These are phyloP conservation scores for Mayamaea pseudoterrestris DNA, from an alignment of 108 stramenopile species.

Conservation along the genomic window DNA sequence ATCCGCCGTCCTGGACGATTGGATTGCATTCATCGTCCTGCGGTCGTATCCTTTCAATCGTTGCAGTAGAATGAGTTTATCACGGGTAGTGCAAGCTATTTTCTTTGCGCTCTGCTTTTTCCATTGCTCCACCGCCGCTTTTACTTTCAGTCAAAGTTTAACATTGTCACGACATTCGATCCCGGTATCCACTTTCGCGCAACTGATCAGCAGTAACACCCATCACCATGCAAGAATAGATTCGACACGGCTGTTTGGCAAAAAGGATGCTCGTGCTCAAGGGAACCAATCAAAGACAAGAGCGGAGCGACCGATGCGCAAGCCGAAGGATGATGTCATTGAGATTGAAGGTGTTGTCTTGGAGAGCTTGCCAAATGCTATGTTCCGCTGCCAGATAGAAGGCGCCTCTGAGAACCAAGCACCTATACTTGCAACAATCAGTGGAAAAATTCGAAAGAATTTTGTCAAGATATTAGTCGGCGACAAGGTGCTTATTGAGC, in stretches of 20 bases:
- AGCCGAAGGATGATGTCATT: slow-evolving; percentile 85
- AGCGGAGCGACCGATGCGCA: slow-evolving; percentile 39
- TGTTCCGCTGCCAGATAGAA: slow-evolving; percentile 82
- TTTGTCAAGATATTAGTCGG: slow-evolving; percentile 89
- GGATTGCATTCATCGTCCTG: too few relatives aligned
- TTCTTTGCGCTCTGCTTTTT: too few relatives aligned
- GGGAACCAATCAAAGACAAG: slow-evolving; percentile 64
- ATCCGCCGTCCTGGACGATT: too few relatives aligned
- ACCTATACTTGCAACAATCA: slow-evolving; percentile 80
- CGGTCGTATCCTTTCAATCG: too few relatives aligned
- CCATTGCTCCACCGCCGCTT: too few relatives aligned
- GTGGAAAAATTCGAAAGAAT: slow-evolving; percentile 88
- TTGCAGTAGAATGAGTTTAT: too few relatives aligned
- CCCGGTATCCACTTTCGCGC: too few relatives aligned
- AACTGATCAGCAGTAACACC: too few relatives aligned
- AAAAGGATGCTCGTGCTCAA: slow-evolving; percentile 63
- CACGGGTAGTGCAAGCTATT: too few relatives aligned
- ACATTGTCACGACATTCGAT: too few relatives aligned
- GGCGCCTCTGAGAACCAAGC: slow-evolving; percentile 70
- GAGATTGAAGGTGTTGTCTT: slow-evolving; percentile 77
- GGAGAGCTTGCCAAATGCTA: slow-evolving; percentile 85
- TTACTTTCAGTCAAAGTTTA: too few relatives aligned
- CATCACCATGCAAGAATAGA: slow-evolving; percentile 10
- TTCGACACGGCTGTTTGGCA: slow-evolving; percentile 45
- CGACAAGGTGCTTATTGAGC: slow-evolving; percentile 83